Evolutionary conservation across 1,284 basidiomycete genomes (phyloP).

Genomic region (Ustilago crameri): DNA sequence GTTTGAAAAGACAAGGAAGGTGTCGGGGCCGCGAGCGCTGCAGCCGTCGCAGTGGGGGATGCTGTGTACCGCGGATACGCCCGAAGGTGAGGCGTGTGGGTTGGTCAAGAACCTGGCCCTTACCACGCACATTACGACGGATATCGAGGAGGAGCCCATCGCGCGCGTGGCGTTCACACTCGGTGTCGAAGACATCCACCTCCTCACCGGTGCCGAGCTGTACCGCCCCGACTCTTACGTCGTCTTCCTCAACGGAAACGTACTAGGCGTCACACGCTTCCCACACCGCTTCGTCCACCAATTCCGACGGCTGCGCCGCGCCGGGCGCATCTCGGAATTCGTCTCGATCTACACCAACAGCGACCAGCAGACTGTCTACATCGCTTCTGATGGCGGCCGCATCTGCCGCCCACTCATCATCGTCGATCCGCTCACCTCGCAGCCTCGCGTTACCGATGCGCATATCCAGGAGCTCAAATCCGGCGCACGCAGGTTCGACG

Average conservation of each 20-base stretch:
- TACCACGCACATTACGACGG: constrained; percentile 99
- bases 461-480: constrained; percentile 86
- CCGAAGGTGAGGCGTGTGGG: constrained; percentile 99
- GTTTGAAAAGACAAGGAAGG: constrained; percentile 99
- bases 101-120: constrained; percentile 98
- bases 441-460: constrained; percentile 80
- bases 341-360: constrained; percentile 97
- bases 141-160: constrained; percentile 95
- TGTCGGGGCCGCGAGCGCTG: constrained; percentile 94
- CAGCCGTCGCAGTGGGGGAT: constrained; percentile 99
- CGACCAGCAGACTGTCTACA: constrained; percentile 93
- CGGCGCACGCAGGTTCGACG: constrained; percentile 85
- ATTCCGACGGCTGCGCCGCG: constrained; percentile 91
- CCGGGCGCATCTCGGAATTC: constrained; percentile 93
- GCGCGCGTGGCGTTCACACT: constrained; percentile 89
- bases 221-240: constrained; percentile 90
- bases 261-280: constrained; percentile 90
- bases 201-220: constrained; percentile 94
- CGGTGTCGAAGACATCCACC: constrained; percentile 94
- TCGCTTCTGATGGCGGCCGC: constrained; percentile 95
- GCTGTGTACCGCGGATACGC: constrained; percentile 97
- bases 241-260: constrained; percentile 96
- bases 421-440: constrained; percentile 78
- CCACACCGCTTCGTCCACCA: constrained; percentile 86
- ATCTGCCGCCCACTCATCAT: constrained; percentile 99